Base-by-base conservation (phyloP, 75 land plant genomes). In the Pseudotsuga menziesii region DNA sequence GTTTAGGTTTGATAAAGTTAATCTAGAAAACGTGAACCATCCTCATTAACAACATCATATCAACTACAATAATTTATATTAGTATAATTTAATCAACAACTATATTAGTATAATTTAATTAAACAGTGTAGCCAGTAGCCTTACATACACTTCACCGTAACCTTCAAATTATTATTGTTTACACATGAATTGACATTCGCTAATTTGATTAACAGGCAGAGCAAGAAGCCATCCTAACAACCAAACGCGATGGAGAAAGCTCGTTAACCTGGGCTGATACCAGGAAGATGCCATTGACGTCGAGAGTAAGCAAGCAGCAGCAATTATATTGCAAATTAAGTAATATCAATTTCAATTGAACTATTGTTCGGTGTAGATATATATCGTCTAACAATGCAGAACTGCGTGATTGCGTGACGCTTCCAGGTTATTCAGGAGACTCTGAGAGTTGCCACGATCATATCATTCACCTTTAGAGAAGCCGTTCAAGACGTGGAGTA, bases 401-500 rank as follows among this genome's bases (percentile, higher is more conserved):
- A 32, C 13, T 29, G 39, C 48, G n/a, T 44, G 39, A 1, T 27
- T 29, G 39, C 48, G n/a, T 44, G 39, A 1, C 29, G 32, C 39
- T 25, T 13, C 5, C 80, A 84, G 85, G 85, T 95, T 13, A 95
- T 95, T 75, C 92, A 91, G 62, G 98, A 95, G 78, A 89, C 98
- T 3, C 72, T 95, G 55, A 83, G 97, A 79, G 83, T 93, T 22
- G 94, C 97, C 13, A 89, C 90, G 5, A 80, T 93, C 23, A 48
- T 95, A 61, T 92, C 97, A 12, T 95, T 95, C 77, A 94, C 98
- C 15, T 93, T 91, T 73, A 84, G 98, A 74, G 98, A 95, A 80
- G 97, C 98, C 41, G 90, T 93, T 56, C 85, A 91, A 76, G 97
- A 93, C 82, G 97, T 93, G 56, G 96, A 94, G 60, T 95, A 80